Evolutionary conservation across 805 yeast species (phyloP), one percentile per base, ranked within the genome.

Genomic region (Limtongozyma cylindracea): DNA sequence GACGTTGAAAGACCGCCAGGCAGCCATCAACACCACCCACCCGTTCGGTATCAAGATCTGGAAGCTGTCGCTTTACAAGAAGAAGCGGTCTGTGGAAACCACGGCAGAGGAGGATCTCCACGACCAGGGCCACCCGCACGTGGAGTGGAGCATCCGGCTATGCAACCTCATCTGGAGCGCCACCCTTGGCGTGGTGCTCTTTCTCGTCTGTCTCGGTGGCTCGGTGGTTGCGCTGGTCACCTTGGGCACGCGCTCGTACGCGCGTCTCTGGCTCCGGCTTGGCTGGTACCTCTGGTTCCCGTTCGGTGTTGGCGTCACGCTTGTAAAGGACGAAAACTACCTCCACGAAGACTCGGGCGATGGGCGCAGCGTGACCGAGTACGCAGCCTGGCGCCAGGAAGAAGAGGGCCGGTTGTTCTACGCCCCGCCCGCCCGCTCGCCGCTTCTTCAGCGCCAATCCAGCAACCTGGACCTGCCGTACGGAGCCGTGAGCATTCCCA

Each of bases 41-140:
- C 98, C 98, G 1, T 88, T 88, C 37, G 98, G 98, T 56, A 84
- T 88, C 20, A 71, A 93, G 42, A 77, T 88, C 34, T 88, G 98
- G 98, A 88, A 88, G 38, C 98, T 98, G 2, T 94, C 96, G 3
- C 51, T 88, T 25, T 88, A 88, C 47, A 88, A 88, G 41, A 88
- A 88, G 43, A 60, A 61, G 27, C 66, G 98, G 35, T 76, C 94
- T 4, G 95, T 88, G 16, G 88, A 88, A 32, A 56, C 67, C 19
- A 69, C 77, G 26, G 95, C 96, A 2, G 91, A 77, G 27, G 73
- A 73, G 29, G 98, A 88, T 52, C 77, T 88, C 31, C 95, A 84
- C 43, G 82, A 78, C 21, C 45, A 50, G 3, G 29, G 39, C 33
- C 48, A 31, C 31, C 53, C 51, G 35, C 56, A 23, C 39, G 64